Percentiles rank a stretch among this genome's conserved stretches.
Evolutionary conservation across 2,329 filamentous ascomycete genomes (phyloP).

Genomic region (Ceratocystiopsis minuta): DNA sequence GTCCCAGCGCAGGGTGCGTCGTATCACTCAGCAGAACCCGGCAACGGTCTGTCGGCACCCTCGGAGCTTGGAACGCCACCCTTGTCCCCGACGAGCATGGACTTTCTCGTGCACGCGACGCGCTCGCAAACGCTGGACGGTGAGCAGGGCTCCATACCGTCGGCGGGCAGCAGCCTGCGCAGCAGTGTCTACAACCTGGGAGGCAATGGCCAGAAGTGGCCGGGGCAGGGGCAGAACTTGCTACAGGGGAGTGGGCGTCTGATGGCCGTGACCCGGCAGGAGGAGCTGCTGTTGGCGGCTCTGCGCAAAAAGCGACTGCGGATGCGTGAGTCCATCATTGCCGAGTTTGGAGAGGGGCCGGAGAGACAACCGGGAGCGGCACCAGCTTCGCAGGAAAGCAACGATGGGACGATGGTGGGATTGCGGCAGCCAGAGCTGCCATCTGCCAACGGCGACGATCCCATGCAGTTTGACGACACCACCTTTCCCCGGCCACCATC

Average conservation of each 20-base stretch:
- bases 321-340: constrained; percentile 31
- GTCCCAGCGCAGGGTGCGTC: constrained; percentile 13
- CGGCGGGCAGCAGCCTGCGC: constrained; percentile 2
- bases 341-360: constrained; percentile 23
- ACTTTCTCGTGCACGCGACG: constrained; percentile 26
- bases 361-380: constrained; percentile 1
- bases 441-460: constrained; percentile 1
- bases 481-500: constrained; percentile 3
- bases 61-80: constrained; percentile 23
- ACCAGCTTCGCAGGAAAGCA: constrained; percentile 1
- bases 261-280: constrained; percentile 39
- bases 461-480: constrained; percentile 4
- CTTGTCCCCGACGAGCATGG: constrained; percentile 31
- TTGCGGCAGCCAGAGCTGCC: neutral
- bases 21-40: neutral
- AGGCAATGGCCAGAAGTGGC: constrained; percentile 8
- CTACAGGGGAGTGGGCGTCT: constrained; percentile 17
- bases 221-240: constrained; percentile 4
- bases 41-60: neutral
- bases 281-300: constrained; percentile 39
- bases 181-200: constrained; percentile 1
- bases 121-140: constrained; percentile 5
- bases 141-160: constrained; percentile 14
- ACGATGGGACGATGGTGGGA: neutral
- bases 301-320: constrained; percentile 36